These are phyloP conservation scores for Speleostelium caveatum DNA, from an alignment of 78 protist species.

Conservation along the genomic window DNA sequence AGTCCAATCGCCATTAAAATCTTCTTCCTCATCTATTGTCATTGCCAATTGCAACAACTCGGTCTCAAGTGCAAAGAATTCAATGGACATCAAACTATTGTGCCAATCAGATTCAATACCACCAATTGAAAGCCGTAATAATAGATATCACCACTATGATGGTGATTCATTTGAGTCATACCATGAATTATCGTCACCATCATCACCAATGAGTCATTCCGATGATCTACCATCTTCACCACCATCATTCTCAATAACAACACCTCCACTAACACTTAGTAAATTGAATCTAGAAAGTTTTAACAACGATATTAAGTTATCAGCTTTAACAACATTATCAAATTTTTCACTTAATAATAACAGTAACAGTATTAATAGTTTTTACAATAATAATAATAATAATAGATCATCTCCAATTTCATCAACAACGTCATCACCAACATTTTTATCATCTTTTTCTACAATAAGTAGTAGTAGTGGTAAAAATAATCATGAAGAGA, in stretches of 20 bases:
- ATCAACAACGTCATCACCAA: too few relatives aligned
- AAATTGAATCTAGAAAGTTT: too few relatives aligned
- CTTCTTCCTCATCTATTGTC: background rate
- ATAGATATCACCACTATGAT: background rate
- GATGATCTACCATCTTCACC: conserved; percentile 15
- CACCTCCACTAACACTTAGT: too few relatives aligned
- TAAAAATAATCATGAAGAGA: background rate
- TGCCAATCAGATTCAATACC: background rate
- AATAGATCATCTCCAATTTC: too few relatives aligned
- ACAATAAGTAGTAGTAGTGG: too few relatives aligned
- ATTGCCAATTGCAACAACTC: conserved; percentile 2
- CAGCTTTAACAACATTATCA: background rate
- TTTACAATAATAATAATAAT: too few relatives aligned
- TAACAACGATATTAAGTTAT: background rate
- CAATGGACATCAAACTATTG: background rate
- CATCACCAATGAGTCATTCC: background rate
- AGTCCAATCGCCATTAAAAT: conserved; percentile 1
- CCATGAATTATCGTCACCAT: conserved; percentile 34
- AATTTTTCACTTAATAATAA: background rate
- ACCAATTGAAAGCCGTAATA: background rate
- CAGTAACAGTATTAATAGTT: background rate
- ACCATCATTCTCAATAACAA: background rate
- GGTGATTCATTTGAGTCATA: background rate
- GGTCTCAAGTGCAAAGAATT: too few relatives aligned
- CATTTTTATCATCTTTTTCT: too few relatives aligned